Conservation (phyloP, 257 asterid genomes). For the Prunella vulgaris region DNA sequence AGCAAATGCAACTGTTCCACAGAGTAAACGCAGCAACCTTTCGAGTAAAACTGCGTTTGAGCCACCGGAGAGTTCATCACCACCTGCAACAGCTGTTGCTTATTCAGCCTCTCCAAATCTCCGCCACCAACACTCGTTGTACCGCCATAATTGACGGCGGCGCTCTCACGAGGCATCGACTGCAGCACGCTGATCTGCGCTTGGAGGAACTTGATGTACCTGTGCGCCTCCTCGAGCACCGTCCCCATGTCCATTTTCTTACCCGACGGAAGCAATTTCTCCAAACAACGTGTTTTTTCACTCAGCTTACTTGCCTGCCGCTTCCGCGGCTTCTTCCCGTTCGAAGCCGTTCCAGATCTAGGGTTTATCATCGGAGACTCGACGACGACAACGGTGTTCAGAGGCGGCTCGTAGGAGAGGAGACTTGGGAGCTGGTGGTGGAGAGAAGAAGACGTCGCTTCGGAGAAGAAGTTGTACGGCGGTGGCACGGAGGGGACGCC, state of each 20-base stretch:
- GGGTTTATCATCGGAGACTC: slow-evolving; percentile 5
- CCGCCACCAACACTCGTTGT: slow-evolving; percentile 8
- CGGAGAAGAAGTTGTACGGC: slow-evolving; percentile 35
- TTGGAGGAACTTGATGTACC: slow-evolving; percentile 68
- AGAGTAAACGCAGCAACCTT: slow-evolving; percentile 61
- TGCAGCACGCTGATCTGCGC: slow-evolving; percentile 63
- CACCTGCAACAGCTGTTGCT: slow-evolving; percentile 69
- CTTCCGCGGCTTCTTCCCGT: slow-evolving; percentile 11
- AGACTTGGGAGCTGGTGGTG: slow-evolving; percentile 31
- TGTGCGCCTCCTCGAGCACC: slow-evolving; percentile 68
- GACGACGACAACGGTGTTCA: neutral
- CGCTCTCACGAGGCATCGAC: slow-evolving; percentile 49
- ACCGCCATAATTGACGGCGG: neutral
- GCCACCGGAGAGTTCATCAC: slow-evolving; percentile 58
- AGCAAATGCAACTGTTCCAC: slow-evolving; percentile 48
- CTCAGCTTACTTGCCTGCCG: slow-evolving; percentile 35
- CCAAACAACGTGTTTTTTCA: slow-evolving; percentile 48
- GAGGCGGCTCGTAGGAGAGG: slow-evolving; percentile 35
- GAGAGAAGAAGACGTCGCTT: slow-evolving; percentile 9
- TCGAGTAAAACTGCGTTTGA: slow-evolving; percentile 47
- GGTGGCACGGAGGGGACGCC: slow-evolving; percentile 17
- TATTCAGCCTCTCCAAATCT: slow-evolving; percentile 38
- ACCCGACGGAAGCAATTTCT: slow-evolving; percentile 58
- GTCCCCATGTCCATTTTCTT: slow-evolving; percentile 63
- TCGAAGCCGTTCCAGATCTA: slow-evolving; percentile 6